Evolutionary conservation across 768 basidiomycete species (phyloP), one percentile per base, ranked within the genome.

Genomic region (Boletus speciosus): DNA sequence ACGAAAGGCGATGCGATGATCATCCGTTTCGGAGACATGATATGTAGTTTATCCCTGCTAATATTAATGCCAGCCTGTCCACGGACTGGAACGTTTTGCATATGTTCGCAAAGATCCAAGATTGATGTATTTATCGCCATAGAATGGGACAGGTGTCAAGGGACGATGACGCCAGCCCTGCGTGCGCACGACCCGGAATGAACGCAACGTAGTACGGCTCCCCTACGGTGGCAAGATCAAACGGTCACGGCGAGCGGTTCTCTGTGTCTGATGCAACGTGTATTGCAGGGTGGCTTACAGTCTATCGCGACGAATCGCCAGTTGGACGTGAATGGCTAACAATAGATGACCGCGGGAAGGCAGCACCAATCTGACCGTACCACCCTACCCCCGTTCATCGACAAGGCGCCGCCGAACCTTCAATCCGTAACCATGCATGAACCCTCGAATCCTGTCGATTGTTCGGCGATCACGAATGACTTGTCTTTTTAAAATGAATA

Each of bases 251-350:
- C 27, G 43, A 61, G 35, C n/a, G 32, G 35, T 52, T 35, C 57
- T 60, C 42, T 14, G 21, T 19, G 19, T 38, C 3, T 32, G 54
- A 64, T 53, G 32, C 61, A 64, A 19, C 61, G 61, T 63, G 61
- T 57, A 14, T 11, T 5, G 47, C 31, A 52, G 31, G 52, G 32
- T 15, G 19, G 19, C 19, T 19, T 19, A 19, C 19, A 19, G 21
- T 23, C 55, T 2, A 31, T 47, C 52, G 19, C n/a, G 36, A 60
- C 46, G 49, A 56, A 49, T 44, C 19, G 29, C 29, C 32, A 46
- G 34, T 46, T 25, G 49, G 59, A 59, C 51, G 55, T 42, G 49
- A 45, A 25, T 25, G 37, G 25, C 49, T 40, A 60, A 51, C 51
- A 49, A 54, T 63, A 51, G 54, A 50, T 7, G 43, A 11, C 6